Percentiles rank a stretch among this genome's conserved stretches.
Conservation (phyloP, 2,329 filamentous ascomycete genomes). For the Mycogone perniciosa region DNA sequence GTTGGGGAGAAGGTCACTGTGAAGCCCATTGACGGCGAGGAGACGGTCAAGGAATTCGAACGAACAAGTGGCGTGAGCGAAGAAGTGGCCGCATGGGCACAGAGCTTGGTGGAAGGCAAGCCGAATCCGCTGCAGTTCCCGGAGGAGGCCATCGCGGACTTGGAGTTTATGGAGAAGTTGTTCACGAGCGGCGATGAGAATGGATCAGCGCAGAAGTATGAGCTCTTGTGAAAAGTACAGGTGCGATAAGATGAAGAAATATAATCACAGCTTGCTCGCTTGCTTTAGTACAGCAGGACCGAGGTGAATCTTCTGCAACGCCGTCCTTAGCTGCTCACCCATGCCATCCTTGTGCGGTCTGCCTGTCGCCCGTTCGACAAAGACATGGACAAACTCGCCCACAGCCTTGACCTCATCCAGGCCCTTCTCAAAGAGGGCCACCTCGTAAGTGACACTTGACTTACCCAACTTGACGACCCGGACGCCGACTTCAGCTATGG, state of each 20-base stretch:
- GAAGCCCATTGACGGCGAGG: slow-evolving; percentile 27
- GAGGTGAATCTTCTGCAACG: slow-evolving; percentile 51
- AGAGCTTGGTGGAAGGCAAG: slow-evolving; percentile 41
- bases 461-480: slow-evolving; percentile 78
- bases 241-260: neutral
- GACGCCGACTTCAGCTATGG: slow-evolving; percentile 72
- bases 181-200: slow-evolving; percentile 40
- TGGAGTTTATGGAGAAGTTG: slow-evolving; percentile 52
- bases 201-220: slow-evolving; percentile 34
- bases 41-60: slow-evolving; percentile 36
- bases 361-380: slow-evolving; percentile 68
- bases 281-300: slow-evolving; percentile 7
- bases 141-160: slow-evolving; percentile 53
- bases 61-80: slow-evolving; percentile 49
- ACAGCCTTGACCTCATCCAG: slow-evolving; percentile 72
- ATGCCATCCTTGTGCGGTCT: slow-evolving; percentile 63
- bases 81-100: slow-evolving; percentile 57
- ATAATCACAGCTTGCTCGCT: slow-evolving; percentile 14
- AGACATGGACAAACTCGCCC: slow-evolving; percentile 81
- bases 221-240: slow-evolving; percentile 19
- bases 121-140: slow-evolving; percentile 46
- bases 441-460: slow-evolving; percentile 84
- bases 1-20: slow-evolving; percentile 38
- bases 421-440: slow-evolving; percentile 75
- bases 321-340: slow-evolving; percentile 49